These are phyloP conservation scores for Gelatoporia subvermispora DNA, from an alignment of 768 basidiomycete species.

Conservation along the genomic window DNA sequence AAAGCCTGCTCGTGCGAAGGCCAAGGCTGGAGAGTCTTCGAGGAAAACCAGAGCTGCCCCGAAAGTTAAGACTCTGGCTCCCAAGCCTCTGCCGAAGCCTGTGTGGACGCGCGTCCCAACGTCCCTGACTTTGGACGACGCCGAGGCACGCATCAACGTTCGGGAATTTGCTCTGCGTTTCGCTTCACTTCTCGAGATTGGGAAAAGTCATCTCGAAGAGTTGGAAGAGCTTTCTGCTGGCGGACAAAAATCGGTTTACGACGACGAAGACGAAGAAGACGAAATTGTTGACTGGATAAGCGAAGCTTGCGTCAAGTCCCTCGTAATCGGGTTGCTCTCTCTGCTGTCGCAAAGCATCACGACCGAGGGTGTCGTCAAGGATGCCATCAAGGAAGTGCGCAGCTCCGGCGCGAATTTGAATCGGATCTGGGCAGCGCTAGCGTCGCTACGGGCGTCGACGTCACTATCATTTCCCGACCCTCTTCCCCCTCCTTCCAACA, in stretches of 20 bases:
- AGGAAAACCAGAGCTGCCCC: slow-evolving; percentile 10
- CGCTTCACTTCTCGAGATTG: slow-evolving; percentile 42
- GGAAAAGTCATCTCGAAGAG: slow-evolving; percentile 53
- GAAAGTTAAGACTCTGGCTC: slow-evolving; percentile 15
- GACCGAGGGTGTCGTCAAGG: slow-evolving; percentile 30
- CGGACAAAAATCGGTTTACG: slow-evolving; percentile 6
- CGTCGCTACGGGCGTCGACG: slow-evolving; percentile 34
- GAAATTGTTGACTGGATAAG: slow-evolving; percentile 50
- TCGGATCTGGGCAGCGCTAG: slow-evolving; percentile 59
- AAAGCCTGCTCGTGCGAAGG: slow-evolving; percentile 2
- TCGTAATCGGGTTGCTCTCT: slow-evolving; percentile 58
- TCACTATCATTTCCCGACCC: slow-evolving; percentile 51
- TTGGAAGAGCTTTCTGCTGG: slow-evolving; percentile 42
- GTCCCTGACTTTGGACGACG: slow-evolving; percentile 38
- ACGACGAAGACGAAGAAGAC: slow-evolving; percentile 34
- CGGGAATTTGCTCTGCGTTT: slow-evolving; percentile 75
- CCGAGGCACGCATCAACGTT: slow-evolving; percentile 60
- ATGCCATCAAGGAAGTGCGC: slow-evolving; percentile 48
- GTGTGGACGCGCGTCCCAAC: slow-evolving; percentile 47
- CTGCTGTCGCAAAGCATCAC: slow-evolving; percentile 39
- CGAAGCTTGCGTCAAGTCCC: slow-evolving; percentile 57
- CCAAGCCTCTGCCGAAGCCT: slow-evolving; percentile 37
- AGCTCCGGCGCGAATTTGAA: slow-evolving; percentile 49
- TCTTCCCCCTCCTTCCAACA: slow-evolving; percentile 43
- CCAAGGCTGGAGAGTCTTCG: not conserved